These are phyloP conservation scores for Populus hybrid DNA, from an alignment of 441 rosid species.

Conservation along the genomic window DNA sequence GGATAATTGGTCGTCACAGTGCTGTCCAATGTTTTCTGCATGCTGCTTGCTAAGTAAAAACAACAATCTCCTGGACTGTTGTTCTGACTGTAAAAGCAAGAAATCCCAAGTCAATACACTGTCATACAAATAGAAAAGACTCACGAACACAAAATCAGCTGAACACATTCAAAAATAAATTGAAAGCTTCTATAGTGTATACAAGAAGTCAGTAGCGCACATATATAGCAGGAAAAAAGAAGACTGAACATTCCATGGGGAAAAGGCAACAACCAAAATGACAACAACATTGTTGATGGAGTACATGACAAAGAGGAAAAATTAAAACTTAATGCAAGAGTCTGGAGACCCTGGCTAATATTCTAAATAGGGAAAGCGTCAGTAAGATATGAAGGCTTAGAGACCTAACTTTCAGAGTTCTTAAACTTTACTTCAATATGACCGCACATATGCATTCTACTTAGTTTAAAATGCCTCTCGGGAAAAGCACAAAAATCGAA, in stretches of 20 bases:
- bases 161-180: background rate
- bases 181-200: no score
- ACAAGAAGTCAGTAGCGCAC: no score
- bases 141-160: background rate
- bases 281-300: background rate
- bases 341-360: no score
- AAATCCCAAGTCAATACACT: background rate
- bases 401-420: no score
- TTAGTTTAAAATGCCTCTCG: no score
- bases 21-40: slow-evolving; percentile 21
- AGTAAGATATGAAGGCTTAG: no score
- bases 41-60: slow-evolving; percentile 16
- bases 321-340: no score
- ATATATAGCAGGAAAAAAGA: background rate
- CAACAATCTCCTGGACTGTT: background rate
- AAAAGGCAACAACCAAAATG: background rate
- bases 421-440: no score
- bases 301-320: no score
- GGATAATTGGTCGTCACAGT: slow-evolving; percentile 14
- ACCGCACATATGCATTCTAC: no score
- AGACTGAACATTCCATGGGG: background rate
- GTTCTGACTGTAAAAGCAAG: background rate
- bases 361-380: no score
- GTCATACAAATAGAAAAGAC: background rate
- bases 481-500: no score